These are phyloP conservation scores for Claviceps sp. DNA, from an alignment of 2,329 filamentous ascomycete genomes.

Conservation along the genomic window DNA sequence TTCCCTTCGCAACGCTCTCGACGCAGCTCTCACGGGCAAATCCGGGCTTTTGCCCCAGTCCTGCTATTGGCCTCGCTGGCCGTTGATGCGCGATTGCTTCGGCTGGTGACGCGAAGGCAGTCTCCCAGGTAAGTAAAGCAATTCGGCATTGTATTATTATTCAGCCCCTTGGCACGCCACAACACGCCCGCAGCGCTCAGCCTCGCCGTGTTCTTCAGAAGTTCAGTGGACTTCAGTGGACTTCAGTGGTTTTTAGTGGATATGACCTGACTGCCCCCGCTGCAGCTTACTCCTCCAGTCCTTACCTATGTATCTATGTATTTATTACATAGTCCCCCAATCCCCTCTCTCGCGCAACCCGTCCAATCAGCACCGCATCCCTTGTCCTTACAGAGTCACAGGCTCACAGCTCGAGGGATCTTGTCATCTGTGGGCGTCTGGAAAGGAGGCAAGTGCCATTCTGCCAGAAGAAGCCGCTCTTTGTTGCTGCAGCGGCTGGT, in stretches of 20 bases:
- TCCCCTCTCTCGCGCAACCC: neutral
- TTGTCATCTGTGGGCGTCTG: neutral
- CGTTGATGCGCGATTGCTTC: slow-evolving; percentile 2
- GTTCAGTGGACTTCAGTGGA: too few relatives aligned
- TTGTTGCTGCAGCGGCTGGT: neutral
- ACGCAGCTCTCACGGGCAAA: neutral
- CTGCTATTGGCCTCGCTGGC: neutral
- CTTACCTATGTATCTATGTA: too few relatives aligned
- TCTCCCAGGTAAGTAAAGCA: neutral
- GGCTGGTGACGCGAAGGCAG: slow-evolving; percentile 1
- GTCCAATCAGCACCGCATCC: slow-evolving; percentile 5
- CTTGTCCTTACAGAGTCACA: neutral
- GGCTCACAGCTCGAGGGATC: neutral
- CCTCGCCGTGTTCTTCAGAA: neutral
- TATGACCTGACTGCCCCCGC: neutral
- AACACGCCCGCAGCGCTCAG: neutral
- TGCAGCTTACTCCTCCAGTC: neutral
- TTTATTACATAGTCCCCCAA: neutral
- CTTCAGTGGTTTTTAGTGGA: neutral
- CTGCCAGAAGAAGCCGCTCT: neutral
- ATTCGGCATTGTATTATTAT: too few relatives aligned
- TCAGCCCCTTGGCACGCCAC: neutral
- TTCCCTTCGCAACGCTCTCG: neutral
- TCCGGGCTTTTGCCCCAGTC: neutral
- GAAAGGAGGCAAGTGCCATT: neutral